Evolutionary conservation across 768 basidiomycete species (phyloP).

Genomic region (Mycena chlorophos): DNA sequence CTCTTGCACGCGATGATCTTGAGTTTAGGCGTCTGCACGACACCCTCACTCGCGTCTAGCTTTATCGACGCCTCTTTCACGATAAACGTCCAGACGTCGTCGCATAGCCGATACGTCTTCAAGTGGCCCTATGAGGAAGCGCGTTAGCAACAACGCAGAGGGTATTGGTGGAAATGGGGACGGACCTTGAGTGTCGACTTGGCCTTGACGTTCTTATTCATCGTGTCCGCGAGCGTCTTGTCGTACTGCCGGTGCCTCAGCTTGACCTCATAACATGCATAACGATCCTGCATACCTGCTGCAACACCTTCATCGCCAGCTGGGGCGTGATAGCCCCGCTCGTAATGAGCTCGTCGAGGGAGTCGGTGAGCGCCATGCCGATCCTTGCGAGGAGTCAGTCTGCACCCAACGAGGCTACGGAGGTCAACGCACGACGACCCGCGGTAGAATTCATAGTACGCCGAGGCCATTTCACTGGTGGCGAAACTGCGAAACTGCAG

Average conservation of each 20-base stretch:
- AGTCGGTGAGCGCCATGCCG: constrained; percentile 96
- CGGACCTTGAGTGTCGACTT: constrained; percentile 91
- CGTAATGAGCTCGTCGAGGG: constrained; percentile 96
- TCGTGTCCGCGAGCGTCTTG: constrained; percentile 89
- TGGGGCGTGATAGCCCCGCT: constrained; percentile 96
- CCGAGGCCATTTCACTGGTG: constrained; percentile 61
- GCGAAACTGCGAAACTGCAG: too few relatives aligned
- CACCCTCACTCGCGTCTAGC: constrained; percentile 83
- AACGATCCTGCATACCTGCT: constrained; percentile 70
- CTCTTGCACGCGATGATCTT: constrained; percentile 99
- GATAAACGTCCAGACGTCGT: constrained; percentile 99
- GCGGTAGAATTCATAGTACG: constrained; percentile 92
- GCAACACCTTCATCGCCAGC: constrained; percentile 96
- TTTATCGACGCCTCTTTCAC: constrained; percentile 92
- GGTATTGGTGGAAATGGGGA: constrained; percentile 2
- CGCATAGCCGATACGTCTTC: constrained; percentile 88
- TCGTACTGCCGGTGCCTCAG: constrained; percentile 79
- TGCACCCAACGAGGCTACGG: not conserved
- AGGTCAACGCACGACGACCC: constrained; percentile 74
- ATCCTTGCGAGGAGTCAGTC: constrained; percentile 58
- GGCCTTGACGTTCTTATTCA: constrained; percentile 91
- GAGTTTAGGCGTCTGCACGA: constrained; percentile 73
- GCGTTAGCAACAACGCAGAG: not conserved
- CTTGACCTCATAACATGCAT: too few relatives aligned
- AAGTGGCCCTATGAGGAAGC: constrained; percentile 68